These are phyloP conservation scores for Solanum rostratum DNA, from an alignment of 257 asterid species.

Conservation along the genomic window DNA sequence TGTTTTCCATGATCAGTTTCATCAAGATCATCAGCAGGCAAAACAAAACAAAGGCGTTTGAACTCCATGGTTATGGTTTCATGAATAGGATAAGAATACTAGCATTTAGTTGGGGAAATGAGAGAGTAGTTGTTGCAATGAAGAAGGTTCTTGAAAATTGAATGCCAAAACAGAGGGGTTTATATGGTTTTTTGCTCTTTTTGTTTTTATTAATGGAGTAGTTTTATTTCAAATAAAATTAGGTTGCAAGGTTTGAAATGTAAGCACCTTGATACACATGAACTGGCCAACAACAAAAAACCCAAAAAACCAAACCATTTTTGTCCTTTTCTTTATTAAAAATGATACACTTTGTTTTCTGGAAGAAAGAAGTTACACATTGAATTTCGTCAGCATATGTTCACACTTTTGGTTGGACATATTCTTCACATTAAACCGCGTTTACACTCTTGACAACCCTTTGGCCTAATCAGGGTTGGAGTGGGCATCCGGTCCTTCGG, in stretches of 20 bases:
- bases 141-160: background rate
- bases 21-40: conserved; percentile 46
- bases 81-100: background rate
- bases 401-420: background rate
- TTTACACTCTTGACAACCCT: background rate
- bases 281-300: background rate
- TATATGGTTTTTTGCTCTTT: background rate
- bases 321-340: background rate
- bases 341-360: background rate
- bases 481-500: too few relatives aligned
- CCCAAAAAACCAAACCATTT: background rate
- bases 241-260: background rate
- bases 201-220: background rate
- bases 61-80: conserved; percentile 35
- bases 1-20: background rate
- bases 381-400: background rate
- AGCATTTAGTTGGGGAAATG: background rate
- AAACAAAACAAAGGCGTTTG: conserved; percentile 50
- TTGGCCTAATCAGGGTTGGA: too few relatives aligned
- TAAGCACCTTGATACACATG: background rate
- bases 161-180: background rate
- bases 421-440: background rate
- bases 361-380: background rate
- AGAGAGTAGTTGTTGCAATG: background rate
- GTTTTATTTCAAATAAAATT: background rate